Conservation (phyloP, 2,329 filamentous ascomycete genomes). For the Corynespora cassiicola region DNA sequence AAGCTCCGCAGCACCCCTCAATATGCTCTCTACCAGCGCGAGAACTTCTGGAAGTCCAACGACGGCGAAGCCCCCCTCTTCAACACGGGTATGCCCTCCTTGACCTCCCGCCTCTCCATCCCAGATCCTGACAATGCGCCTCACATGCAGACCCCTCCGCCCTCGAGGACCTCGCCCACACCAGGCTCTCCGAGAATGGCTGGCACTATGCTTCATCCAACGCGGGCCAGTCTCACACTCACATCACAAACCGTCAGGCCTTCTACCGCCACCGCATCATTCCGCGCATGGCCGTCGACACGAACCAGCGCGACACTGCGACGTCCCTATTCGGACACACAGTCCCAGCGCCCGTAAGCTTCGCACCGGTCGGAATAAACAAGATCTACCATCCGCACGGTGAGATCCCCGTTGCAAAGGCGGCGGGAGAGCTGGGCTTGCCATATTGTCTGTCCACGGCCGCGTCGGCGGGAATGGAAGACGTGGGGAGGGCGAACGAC, state of each 20-base stretch:
- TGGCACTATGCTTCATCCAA: slow-evolving; percentile 67
- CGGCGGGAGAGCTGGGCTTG: slow-evolving; percentile 65
- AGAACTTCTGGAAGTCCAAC: slow-evolving; percentile 63
- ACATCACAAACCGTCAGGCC: slow-evolving; percentile 66
- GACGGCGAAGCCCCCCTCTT: slow-evolving; percentile 44
- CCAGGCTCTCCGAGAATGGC: slow-evolving; percentile 63
- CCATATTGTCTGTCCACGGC: slow-evolving; percentile 68
- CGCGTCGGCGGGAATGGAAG: slow-evolving; percentile 63
- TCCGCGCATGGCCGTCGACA: slow-evolving; percentile 67
- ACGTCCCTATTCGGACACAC: slow-evolving; percentile 67
- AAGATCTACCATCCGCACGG: slow-evolving; percentile 67
- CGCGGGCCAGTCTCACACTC: slow-evolving; percentile 60
- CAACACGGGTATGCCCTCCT: too few relatives aligned
- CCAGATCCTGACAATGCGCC: background rate
- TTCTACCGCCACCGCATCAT: slow-evolving; percentile 71
- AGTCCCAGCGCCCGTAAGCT: slow-evolving; percentile 67
- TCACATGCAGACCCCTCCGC: slow-evolving; percentile 64
- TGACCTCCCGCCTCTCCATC: background rate
- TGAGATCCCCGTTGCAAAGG: slow-evolving; percentile 66
- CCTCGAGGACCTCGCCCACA: slow-evolving; percentile 64
- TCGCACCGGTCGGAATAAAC: slow-evolving; percentile 71
- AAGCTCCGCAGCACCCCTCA: slow-evolving; percentile 58
- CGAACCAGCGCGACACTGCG: slow-evolving; percentile 63
- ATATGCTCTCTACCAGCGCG: slow-evolving; percentile 61
- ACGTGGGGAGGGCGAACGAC: slow-evolving; percentile 64